Base-by-base conservation (phyloP, 371 early-diverging fungal species). In the Chytridium lagenaria region DNA sequence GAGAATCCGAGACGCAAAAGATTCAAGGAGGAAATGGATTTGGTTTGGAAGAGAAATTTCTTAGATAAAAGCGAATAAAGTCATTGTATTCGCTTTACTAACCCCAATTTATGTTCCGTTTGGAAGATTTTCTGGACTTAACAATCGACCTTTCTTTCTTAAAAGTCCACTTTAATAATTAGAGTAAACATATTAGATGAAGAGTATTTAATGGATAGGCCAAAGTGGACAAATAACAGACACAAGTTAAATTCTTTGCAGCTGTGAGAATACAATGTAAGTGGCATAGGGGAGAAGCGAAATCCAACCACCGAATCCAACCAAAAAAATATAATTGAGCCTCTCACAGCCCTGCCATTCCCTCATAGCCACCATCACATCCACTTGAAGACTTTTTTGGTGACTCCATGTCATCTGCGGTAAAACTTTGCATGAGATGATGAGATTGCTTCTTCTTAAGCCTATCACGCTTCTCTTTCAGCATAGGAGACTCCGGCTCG, bases 401-500 rank as follows among this genome's bases (percentile, higher is more conserved):
- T 5, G 55, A 26, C 26, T 10, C 55, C 26, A 23, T 5, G 26
- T 26, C 55, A n/a, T 52, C 55, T 5, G n/a, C 26, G 55, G 55
- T 23, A 52, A 52, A 52, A n/a, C 16, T 22, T 52, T 52, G n/a
- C 26, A 5, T 12, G n/a, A 52, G 26, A 12, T 26, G 12, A 52
- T 12, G 7, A 5, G 55, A 10, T n/a, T n/a, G n/a, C 12, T 36
- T 28, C 3, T 22, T 33, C 61, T 34, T 66, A 15, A 40, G 30
- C 44, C 28, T 5, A 5, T 66, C 23, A 26, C 79, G 68, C 77
- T 79, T 79, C 37, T 80, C 75, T 50, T 63, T 77, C 39, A 82
- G 66, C 71, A 73, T 73, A 5, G 85, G 85, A 2, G 75, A 72
- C 55, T 68, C 70, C 15, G 90, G 89, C 50, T 86, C 85, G 1